phyloP scores from a whole-genome alignment of 2,329 filamentous ascomycete species.

The Didymella glomerata region DNA sequence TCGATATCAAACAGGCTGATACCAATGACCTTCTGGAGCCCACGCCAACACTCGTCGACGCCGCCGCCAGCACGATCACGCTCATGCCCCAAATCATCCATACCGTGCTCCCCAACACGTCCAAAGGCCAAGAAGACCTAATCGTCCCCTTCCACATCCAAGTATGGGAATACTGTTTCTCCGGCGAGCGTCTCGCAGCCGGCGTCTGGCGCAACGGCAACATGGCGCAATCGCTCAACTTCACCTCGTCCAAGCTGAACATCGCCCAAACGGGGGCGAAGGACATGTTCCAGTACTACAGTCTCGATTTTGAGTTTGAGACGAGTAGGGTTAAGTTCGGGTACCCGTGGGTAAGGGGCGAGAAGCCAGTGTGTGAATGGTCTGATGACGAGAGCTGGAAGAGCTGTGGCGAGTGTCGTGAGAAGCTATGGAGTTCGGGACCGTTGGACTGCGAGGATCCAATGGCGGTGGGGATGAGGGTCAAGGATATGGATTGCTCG shows the following conservation, averaged over 20 bases:
- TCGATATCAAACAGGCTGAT: background rate
- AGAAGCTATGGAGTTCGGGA: slow-evolving; percentile 12
- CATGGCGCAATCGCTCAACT: background rate
- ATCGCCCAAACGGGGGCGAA: slow-evolving; percentile 15
- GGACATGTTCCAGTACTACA: background rate
- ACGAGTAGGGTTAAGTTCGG: slow-evolving; percentile 9
- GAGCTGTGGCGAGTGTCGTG: slow-evolving; percentile 32
- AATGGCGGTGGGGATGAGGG: background rate
- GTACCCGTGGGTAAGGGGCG: background rate
- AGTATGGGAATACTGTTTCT: slow-evolving; percentile 8
- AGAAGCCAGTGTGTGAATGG: slow-evolving; percentile 22
- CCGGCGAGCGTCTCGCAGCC: background rate
- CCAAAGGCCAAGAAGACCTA: background rate
- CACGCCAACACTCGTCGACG: background rate
- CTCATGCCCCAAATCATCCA: slow-evolving; percentile 10
- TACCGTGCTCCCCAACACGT: background rate
- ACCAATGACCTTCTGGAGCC: background rate
- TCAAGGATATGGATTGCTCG: slow-evolving; percentile 12
- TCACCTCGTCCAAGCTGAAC: background rate
- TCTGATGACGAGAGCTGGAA: slow-evolving; percentile 24
- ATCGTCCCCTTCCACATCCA: slow-evolving; percentile 29
- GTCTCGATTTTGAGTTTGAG: slow-evolving; percentile 8
- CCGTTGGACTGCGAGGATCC: slow-evolving; percentile 8
- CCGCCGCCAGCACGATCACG: background rate
- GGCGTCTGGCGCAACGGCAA: slow-evolving; percentile 15